Conservation (phyloP, 2,329 filamentous ascomycete species). For the Talaromyces sp. region DNA sequence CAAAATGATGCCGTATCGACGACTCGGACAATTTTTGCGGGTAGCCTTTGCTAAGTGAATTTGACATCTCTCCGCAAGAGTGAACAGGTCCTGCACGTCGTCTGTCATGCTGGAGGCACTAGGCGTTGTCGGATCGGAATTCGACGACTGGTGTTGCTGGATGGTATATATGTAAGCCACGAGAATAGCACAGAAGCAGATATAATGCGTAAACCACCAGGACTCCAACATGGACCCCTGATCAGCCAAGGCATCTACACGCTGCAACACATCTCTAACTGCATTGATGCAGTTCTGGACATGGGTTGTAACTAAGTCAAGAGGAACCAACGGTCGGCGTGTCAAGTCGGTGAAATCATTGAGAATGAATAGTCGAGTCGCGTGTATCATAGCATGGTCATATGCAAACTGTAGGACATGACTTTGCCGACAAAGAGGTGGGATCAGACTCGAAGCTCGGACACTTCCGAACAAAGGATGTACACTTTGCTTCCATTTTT, state of each 20-base stretch:
- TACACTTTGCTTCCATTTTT: conserved; percentile 33
- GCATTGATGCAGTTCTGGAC: conserved; percentile 42
- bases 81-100: conserved; percentile 30
- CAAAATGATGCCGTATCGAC: conserved; percentile 46
- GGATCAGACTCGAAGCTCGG: conserved; percentile 33
- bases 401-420: conserved; percentile 37
- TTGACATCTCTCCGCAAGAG: conserved; percentile 43
- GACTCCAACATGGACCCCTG: conserved; percentile 35
- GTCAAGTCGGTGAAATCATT: conserved; percentile 35
- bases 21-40: conserved; percentile 43
- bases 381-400: conserved; percentile 36
- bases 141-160: conserved; percentile 27
- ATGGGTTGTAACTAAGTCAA: conserved; percentile 32
- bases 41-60: conserved; percentile 45
- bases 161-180: conserved; percentile 42
- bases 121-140: conserved; percentile 20
- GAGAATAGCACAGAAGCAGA: conserved; percentile 39
- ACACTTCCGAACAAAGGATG: conserved; percentile 35
- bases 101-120: conserved; percentile 20
- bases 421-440: conserved; percentile 34
- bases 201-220: conserved; percentile 43
- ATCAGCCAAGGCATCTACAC: conserved; percentile 33
- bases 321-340: conserved; percentile 26
- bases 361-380: conserved; percentile 33
- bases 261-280: conserved; percentile 36